Base-by-base conservation (phyloP, 148 eudicot species). In the Euryodendron excelsum region DNA sequence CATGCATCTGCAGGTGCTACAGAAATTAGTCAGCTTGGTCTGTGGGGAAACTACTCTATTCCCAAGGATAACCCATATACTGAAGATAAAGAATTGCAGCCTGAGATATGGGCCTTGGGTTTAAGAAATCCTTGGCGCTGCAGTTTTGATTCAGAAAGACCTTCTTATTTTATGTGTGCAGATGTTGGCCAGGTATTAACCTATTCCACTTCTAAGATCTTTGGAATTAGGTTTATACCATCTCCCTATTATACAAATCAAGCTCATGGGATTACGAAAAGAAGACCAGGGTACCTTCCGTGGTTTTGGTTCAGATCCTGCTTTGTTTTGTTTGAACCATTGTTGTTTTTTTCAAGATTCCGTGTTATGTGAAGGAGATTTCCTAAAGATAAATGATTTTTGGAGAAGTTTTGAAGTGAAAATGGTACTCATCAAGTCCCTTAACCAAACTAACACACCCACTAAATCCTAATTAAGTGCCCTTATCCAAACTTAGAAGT, bases 81-180 rank as follows among this genome's bases (percentile, higher is more conserved):
- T 39, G 65, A 85, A 50, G 93, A 92, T 70, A 82, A 76, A 69
- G 87, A 82, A 9, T 84, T 90, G 80, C 84, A 77, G 73, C 90
- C 93, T 60, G 98, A 94, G 80, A 90, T 94, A 81, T 94, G 97
- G 97, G 94, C 98, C 28, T n/a, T 86, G 55, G 94, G 98, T 80
- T 69, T 94, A 0, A 84, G 94, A 80, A 92, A 94, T 80, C 97
- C 97, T 37, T 94, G 98, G 97, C 82, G 94, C n/a, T 94, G 98
- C 90, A 92, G 93, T 64, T 94, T 92, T 77, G 97, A 94, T 81
- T 81, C 92, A 20, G 87, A 86, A 81, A 92, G 97, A 81, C 91
- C 98, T 84, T 87, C 94, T 53, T 94, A 94, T 81, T 91, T 92
- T 31, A 78, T 90, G 87, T 94, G 97, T 79, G 89, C 91, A 56